Conservation (phyloP, 1,139 yeast genomes). For the Geotrichum restrictum region DNA sequence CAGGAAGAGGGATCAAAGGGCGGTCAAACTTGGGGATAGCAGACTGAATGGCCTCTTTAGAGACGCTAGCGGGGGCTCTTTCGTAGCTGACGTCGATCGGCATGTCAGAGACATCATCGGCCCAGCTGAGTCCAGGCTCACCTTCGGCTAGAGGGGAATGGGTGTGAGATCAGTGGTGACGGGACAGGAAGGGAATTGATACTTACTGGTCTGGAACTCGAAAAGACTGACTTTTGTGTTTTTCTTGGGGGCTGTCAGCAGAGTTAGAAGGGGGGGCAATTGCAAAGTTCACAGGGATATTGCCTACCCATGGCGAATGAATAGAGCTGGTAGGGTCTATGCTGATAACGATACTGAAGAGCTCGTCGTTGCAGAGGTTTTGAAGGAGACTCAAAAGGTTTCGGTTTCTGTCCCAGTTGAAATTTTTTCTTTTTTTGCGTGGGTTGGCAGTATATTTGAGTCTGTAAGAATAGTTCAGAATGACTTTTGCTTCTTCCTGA, state of each 20-base stretch:
- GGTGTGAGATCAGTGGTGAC: neutral
- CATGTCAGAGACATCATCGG: constrained; percentile 22
- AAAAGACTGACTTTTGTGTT: constrained; percentile 14
- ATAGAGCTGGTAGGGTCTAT: no score
- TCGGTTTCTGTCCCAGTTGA: neutral
- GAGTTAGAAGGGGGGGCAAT: neutral
- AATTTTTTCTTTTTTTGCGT: neutral
- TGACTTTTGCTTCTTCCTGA: neutral
- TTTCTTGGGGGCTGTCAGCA: constrained; percentile 16
- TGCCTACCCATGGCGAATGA: constrained; percentile 11
- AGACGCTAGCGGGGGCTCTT: neutral
- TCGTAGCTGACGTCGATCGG: constrained; percentile 18
- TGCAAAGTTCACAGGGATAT: no score
- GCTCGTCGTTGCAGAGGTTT: no score
- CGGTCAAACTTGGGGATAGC: constrained; percentile 15
- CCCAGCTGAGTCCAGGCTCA: constrained; percentile 48
- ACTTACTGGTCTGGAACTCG: constrained; percentile 19
- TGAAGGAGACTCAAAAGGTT: no score
- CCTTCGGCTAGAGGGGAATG: neutral
- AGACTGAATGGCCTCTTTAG: neutral
- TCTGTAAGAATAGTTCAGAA: no score
- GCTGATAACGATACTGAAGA: no score
- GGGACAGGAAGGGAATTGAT: neutral
- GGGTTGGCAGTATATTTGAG: no score
- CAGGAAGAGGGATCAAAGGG: constrained; percentile 77